These are phyloP conservation scores for Bisporella sp. DNA, from an alignment of 2,329 filamentous ascomycete genomes.

Conservation along the genomic window DNA sequence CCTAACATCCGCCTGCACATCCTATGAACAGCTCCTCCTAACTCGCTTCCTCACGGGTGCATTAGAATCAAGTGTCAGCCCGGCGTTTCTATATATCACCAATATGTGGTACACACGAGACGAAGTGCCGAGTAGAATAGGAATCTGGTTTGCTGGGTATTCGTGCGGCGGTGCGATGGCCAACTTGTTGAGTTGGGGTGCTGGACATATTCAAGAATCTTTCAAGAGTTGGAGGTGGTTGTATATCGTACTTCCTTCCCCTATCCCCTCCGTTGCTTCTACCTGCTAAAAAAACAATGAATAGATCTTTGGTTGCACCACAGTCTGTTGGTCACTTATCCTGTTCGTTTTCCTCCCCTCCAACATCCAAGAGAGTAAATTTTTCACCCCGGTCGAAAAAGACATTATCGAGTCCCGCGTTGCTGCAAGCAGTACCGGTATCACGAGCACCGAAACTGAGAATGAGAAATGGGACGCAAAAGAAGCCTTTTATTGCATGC, in stretches of 20 bases:
- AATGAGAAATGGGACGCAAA: conserved; percentile 33
- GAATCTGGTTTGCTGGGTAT: conserved; percentile 54
- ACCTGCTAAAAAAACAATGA: neutral
- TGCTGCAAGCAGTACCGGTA: neutral
- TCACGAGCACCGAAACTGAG: neutral
- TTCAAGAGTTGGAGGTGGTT: conserved; percentile 49
- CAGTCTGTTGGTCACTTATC: neutral
- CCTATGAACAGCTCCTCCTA: conserved; percentile 32
- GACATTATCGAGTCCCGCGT: neutral
- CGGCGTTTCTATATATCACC: conserved; percentile 47
- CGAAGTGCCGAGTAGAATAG: conserved; percentile 51
- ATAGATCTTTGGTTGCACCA: neutral
- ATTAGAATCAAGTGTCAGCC: conserved; percentile 44
- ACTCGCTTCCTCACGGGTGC: conserved; percentile 36
- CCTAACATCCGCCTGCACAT: conserved; percentile 29
- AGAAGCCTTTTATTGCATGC: conserved; percentile 45
- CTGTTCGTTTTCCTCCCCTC: neutral
- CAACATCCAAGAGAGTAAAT: neutral
- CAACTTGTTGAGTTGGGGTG: conserved; percentile 45
- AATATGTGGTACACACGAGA: conserved; percentile 35
- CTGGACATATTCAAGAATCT: conserved; percentile 43
- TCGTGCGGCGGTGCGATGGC: conserved; percentile 42
- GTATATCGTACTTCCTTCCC: conserved; percentile 32
- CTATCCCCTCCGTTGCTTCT: neutral
- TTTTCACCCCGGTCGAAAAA: neutral